A percentile compares a stretch with the other conserved stretches of the same genome.
Conservation (phyloP, 495 filamentous ascomycete genomes). For the Penicillium cosmopolitanum region DNA sequence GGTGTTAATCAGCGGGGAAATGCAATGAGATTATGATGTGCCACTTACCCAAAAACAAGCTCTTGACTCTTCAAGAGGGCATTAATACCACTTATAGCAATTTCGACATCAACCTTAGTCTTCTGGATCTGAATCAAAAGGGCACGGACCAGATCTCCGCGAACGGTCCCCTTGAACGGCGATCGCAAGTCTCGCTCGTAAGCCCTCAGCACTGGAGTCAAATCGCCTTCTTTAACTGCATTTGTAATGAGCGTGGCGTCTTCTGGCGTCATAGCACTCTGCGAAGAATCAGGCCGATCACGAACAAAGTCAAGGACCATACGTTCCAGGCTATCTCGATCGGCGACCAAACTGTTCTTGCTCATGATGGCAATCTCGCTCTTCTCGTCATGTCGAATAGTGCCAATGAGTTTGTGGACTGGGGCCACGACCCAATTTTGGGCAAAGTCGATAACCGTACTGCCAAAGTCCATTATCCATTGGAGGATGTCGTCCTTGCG, state of each 20-base stretch:
- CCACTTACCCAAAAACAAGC: constrained; percentile 78
- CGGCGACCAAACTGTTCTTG: constrained; percentile 82
- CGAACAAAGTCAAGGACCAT: constrained; percentile 97
- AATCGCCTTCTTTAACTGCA: constrained; percentile 86
- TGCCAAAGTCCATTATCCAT: constrained; percentile 76
- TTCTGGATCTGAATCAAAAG: constrained; percentile 97
- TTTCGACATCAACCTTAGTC: constrained; percentile 97
- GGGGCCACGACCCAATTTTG: constrained; percentile 93
- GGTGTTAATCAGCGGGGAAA: background rate
- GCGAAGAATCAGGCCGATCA: constrained; percentile 65
- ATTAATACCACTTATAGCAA: constrained; percentile 94
- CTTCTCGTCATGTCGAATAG: constrained; percentile 86
- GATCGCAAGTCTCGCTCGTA: constrained; percentile 85
- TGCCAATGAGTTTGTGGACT: constrained; percentile 77
- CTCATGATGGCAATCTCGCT: constrained; percentile 97
- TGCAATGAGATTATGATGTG: background rate
- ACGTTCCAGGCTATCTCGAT: constrained; percentile 87
- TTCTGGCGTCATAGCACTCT: constrained; percentile 47
- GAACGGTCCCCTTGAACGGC: constrained; percentile 77
- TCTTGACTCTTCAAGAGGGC: constrained; percentile 92
- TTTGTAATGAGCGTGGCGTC: constrained; percentile 71
- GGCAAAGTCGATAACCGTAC: constrained; percentile 87
- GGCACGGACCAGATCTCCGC: constrained; percentile 85
- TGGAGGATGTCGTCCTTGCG: constrained; percentile 70
- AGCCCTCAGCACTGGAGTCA: constrained; percentile 86